Base-by-base conservation (phyloP, 1,284 basidiomycete species). In the Athelia psychrophila region DNA sequence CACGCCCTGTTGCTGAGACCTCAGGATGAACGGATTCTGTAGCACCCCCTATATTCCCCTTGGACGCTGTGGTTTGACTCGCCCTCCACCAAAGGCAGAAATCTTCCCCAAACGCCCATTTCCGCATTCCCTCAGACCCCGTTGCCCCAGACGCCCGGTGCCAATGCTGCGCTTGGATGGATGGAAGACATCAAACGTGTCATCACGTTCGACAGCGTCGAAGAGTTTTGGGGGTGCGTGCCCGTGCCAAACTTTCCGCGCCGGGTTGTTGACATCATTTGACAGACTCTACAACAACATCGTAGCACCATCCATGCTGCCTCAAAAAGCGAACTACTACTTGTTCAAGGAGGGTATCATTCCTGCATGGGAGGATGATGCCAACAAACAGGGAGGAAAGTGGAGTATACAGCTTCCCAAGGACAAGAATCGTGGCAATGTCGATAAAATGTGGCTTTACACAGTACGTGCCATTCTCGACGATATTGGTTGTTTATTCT, bases 61-160 rank as follows among this genome's bases (percentile, higher is more conserved):
- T 97, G 95, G 95, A 97, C 93, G 5, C 84, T 98, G 44, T 97
- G 93, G 93, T 98, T 96, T 68, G 95, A 97, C 68, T 95, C 94
- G 47, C 93, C 93, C 2, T 80, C 84, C 47, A 93, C 91, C 47
- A 96, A 96, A 71, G 86, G 86, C 51, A 83, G 89, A 53, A 91
- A 89, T 70, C 77, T 94, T 32, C 92, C 93, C 32, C 92, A 93
- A 70, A 93, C 91, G 20, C 90, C 88, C 51, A 72, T 88, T 50
- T 80, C 88, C 51, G 84, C 88, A 32, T 86, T 91, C 56, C 91
- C 89, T 9, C 84, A 83, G 63, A 90, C 88, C 0, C 88, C 88
- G 13, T 54, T 81, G 40, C 79, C 80, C 46, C 80, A 81, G 59
- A 88, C 87, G 2, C 86, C 87, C 35, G 75, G 84, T 55, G 79